Base-by-base conservation (phyloP, 2,329 filamentous ascomycete genomes). In the Botrytis elliptica region DNA sequence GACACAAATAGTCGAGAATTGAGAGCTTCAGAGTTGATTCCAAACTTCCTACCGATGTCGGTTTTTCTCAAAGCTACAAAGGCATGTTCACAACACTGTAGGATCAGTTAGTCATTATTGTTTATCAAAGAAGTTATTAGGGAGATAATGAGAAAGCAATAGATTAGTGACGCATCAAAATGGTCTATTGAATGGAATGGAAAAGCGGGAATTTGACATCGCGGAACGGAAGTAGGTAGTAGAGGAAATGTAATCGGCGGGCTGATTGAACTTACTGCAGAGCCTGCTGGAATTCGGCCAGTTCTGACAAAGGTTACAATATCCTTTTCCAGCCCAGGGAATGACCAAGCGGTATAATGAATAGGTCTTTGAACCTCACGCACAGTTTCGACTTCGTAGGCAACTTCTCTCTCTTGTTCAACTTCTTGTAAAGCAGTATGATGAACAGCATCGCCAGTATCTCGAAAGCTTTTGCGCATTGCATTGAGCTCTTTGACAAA, bases 351-450 rank as follows among this genome's bases (percentile, higher is more conserved):
- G 0, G 64, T 72, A 65, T 82, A 84, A 42, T 83, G 80, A 6
- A 78, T 62, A 4, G 83, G 83, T 64, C 81, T 82, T 74, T 87
- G 85, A 0, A 85, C 78, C 71, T 87, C 82, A 0, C 85, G 82
- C 0, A 86, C 83, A 18, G 79, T 79, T 76, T 87, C 85, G 0
- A 86, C 81, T 70, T 88, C 75, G 62, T 74, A 73, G 80, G 83
- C 85, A 4, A 87, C 82, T 72, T 88, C 86, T 25, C 85, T 77
- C 75, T 87, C 85, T 75, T 81, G 80, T 44, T 81, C 80, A 2
- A 81, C 89, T 72, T 92, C 90, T 66, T 91, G 85, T 0, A 92
- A 80, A 0, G 87, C 86, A 0, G 87, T 87, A 0, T 82, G 83
- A 70, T 86, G 82, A 5, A 84, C 79, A 1, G 83, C 84, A 3